These are phyloP conservation scores for Backusella tuberculispora DNA, from an alignment of 192 early-diverging fungal genomes.

Conservation along the genomic window DNA sequence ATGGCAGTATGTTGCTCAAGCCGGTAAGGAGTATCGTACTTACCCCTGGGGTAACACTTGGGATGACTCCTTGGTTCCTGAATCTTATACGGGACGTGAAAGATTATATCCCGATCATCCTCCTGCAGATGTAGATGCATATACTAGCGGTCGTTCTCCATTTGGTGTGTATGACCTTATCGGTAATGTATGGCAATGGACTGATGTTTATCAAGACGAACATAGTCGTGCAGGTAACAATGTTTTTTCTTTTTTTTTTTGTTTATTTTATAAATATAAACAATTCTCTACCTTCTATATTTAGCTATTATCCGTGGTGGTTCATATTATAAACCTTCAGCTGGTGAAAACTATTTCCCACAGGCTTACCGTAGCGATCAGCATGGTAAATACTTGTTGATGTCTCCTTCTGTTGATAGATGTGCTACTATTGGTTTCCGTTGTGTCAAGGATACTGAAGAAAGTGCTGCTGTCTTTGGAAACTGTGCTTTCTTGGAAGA, in stretches of 20 bases:
- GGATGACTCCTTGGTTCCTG: constrained; percentile 23
- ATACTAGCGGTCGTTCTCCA: constrained; percentile 16
- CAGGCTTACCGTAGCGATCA: constrained; percentile 28
- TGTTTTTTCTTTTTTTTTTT: not conserved
- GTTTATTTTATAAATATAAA: not conserved
- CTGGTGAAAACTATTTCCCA: constrained; percentile 27
- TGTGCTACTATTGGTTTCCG: constrained; percentile 33
- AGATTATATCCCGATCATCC: constrained; percentile 30
- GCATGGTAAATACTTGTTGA: constrained; percentile 33
- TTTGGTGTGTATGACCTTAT: constrained; percentile 34
- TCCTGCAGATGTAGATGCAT: constrained; percentile 26
- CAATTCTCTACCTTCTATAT: not conserved
- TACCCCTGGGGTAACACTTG: constrained; percentile 30
- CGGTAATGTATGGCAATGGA: constrained; percentile 36
- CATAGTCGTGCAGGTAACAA: constrained; percentile 20
- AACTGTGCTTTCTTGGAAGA: constrained; percentile 25
- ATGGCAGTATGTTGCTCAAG: constrained; percentile 37
- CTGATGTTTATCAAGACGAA: constrained; percentile 29
- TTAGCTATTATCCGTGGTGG: constrained; percentile 33
- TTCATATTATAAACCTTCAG: constrained; percentile 23
- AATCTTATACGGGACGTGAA: constrained; percentile 28
- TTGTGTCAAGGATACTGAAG: constrained; percentile 30
- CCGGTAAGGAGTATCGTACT: constrained; percentile 22
- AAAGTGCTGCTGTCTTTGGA: constrained; percentile 28
- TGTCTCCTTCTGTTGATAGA: constrained; percentile 29